Percentiles rank a stretch among this genome's conserved stretches.
Evolutionary conservation across 495 filamentous ascomycete genomes (phyloP).

Genomic region (Pseudotulostoma volvatum): DNA sequence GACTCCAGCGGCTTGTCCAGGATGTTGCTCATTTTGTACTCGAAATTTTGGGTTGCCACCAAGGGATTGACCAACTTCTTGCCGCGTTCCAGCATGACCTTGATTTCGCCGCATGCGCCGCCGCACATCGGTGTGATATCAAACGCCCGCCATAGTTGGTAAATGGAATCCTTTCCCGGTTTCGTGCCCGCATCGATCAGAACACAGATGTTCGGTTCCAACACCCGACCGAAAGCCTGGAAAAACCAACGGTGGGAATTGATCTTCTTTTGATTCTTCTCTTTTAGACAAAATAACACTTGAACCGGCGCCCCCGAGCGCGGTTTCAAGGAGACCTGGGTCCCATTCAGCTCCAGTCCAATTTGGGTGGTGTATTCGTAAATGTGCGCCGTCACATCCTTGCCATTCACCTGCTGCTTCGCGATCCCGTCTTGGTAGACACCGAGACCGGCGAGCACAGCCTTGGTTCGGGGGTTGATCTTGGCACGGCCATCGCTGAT

Average conservation of each 20-base stretch:
- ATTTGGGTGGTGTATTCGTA: constrained; percentile 99
- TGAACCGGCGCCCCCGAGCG: constrained; percentile 69
- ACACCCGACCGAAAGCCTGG: constrained; percentile 82
- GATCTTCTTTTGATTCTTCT: constrained; percentile 99
- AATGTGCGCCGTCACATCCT: constrained; percentile 95
- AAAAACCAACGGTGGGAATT: constrained; percentile 99
- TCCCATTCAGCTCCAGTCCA: constrained; percentile 71
- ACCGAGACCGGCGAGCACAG: constrained; percentile 82
- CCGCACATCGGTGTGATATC: constrained; percentile 94
- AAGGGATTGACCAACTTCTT: constrained; percentile 87
- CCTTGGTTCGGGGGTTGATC: constrained; percentile 84
- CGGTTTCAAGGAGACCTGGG: constrained; percentile 65
- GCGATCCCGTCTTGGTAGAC: constrained; percentile 98
- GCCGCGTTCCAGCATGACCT: constrained; percentile 89
- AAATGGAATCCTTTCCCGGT: constrained; percentile 84
- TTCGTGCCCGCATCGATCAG: constrained; percentile 92
- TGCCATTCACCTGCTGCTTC: constrained; percentile 92
- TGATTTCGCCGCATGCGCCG: constrained; percentile 97
- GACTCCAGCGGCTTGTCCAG: constrained; percentile 96
- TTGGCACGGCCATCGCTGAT: constrained; percentile 97
- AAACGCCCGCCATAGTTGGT: constrained; percentile 96
- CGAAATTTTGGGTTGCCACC: constrained; percentile 95
- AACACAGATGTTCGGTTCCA: constrained; percentile 93
- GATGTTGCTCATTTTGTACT: constrained; percentile 99
- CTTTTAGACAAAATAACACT: constrained; percentile 97